Evolutionary conservation across 306 rosid genomes (phyloP).

Genomic region (Vicia sativa): DNA sequence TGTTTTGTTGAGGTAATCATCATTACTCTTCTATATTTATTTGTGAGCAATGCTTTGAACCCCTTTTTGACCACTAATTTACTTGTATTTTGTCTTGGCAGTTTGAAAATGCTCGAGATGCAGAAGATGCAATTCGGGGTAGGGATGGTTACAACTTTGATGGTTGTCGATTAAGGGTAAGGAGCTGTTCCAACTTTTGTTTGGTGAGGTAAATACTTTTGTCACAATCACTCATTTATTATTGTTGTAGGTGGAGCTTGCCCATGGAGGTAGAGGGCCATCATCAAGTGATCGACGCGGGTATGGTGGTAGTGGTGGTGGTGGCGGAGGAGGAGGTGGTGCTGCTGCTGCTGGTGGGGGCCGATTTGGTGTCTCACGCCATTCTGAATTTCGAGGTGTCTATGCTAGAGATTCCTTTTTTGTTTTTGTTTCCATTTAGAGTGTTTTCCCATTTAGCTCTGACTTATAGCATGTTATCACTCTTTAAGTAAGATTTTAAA

Average conservation of each 20-base stretch:
- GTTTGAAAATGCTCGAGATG: constrained; percentile 97
- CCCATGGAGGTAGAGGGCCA: constrained; percentile 98
- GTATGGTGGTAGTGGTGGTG: constrained; percentile 49
- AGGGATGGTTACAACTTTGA: constrained; percentile 99
- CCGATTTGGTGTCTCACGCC: constrained; percentile 85
- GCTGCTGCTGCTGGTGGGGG: constrained; percentile 62
- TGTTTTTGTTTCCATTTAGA: background rate
- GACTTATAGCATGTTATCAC: background rate
- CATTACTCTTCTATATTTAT: background rate
- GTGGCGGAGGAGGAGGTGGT: constrained; percentile 47
- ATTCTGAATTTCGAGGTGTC: constrained; percentile 94
- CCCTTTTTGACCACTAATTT: background rate
- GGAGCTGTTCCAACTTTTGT: constrained; percentile 9
- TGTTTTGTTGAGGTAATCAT: constrained; percentile 90
- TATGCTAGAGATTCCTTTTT: background rate
- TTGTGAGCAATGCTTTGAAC: background rate
- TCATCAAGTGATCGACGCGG: constrained; percentile 94
- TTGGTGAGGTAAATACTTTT: background rate
- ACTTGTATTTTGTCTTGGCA: constrained; percentile 42
- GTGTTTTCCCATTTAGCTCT: constrained; percentile 3
- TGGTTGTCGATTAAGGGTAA: constrained; percentile 95
- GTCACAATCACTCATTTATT: constrained; percentile 25
- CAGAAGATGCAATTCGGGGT: constrained; percentile 93
- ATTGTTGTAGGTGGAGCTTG: constrained; percentile 86
- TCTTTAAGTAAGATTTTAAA: background rate